Evolutionary conservation across 129 eudicot genomes (phyloP), one percentile per base, ranked within the genome.

Genomic region (Arctium lappa): DNA sequence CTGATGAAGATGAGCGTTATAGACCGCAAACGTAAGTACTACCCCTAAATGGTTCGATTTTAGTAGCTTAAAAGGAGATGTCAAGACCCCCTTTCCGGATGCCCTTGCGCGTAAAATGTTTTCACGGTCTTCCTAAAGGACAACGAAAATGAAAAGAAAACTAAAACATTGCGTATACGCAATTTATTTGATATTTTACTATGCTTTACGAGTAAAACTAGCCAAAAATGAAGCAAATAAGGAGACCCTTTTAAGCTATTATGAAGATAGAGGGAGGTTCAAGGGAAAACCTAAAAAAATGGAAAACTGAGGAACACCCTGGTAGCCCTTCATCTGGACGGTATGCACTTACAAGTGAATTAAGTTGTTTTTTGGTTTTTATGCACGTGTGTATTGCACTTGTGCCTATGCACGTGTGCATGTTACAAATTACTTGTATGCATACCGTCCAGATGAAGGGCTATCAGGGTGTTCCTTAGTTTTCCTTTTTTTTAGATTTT

Each of bases 101-200:
- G 93, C 97, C 87, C 98, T 87, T 75, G 98, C 97, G 76, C 98
- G 91, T 82, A 95, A 87, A 29, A 95, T 91, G 82, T 95, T 95
- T 83, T 95, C 97, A 63, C 97, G 97, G 73, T 95, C 98, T 87
- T 95, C 98, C 98, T 94, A 75, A 36, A 77, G 9, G 36, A 37
- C 56, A 80, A 83, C 36, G 36, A 75, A 73, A 69, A 77, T 12
- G 27, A 30, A 11, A 69, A 63, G 38, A 70, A 81, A 68, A 50
- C 2, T 15, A 2, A 33, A 30, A 48, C 79, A 13, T 32, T 42
- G 53, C 48, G 16, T 75, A 66, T 27, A n/a, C 22, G 18, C 63
- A 34, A 32, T 68, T 42, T 5, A 48, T 77, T 70, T 29, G 36
- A 7, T 60, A 48, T 74, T 5, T 7, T 32, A 12, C 74, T 53